Conservation (phyloP, 2,329 filamentous ascomycete genomes). For the Sclerotinia glacialis region DNA sequence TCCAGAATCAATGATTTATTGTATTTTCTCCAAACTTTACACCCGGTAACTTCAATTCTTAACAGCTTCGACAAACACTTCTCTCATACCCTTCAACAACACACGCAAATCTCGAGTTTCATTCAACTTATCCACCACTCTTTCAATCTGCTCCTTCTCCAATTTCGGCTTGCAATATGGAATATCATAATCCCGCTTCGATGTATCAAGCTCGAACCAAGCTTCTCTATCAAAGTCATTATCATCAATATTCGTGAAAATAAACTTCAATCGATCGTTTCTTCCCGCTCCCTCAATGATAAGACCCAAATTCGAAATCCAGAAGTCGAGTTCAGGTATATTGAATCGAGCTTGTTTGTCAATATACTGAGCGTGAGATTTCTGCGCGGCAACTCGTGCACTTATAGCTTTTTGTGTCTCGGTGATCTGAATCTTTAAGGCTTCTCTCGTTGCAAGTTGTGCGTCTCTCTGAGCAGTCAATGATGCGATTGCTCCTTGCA, state of each 20-base stretch:
- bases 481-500: slow-evolving; percentile 60
- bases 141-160: slow-evolving; percentile 73
- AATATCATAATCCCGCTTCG: slow-evolving; percentile 80
- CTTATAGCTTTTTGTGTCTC: slow-evolving; percentile 70
- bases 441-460: slow-evolving; percentile 56
- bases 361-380: slow-evolving; percentile 68
- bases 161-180: slow-evolving; percentile 78
- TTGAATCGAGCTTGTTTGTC: slow-evolving; percentile 86
- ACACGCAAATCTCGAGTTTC: slow-evolving; percentile 71
- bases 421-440: slow-evolving; percentile 59
- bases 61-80: slow-evolving; percentile 69
- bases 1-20: neutral
- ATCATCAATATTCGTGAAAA: slow-evolving; percentile 84
- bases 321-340: slow-evolving; percentile 90
- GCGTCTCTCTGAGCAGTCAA: slow-evolving; percentile 59
- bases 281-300: slow-evolving; percentile 84
- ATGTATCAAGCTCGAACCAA: slow-evolving; percentile 88
- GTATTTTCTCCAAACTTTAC: neutral
- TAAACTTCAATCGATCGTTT: slow-evolving; percentile 83
- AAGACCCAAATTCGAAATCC: slow-evolving; percentile 86
- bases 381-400: slow-evolving; percentile 66
- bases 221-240: slow-evolving; percentile 84
- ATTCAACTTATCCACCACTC: slow-evolving; percentile 75
- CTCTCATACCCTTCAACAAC: slow-evolving; percentile 78
- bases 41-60: slow-evolving; percentile 35